phyloP scores from a whole-genome alignment of 331 rosid genomes.

The Quercus lobata region DNA sequence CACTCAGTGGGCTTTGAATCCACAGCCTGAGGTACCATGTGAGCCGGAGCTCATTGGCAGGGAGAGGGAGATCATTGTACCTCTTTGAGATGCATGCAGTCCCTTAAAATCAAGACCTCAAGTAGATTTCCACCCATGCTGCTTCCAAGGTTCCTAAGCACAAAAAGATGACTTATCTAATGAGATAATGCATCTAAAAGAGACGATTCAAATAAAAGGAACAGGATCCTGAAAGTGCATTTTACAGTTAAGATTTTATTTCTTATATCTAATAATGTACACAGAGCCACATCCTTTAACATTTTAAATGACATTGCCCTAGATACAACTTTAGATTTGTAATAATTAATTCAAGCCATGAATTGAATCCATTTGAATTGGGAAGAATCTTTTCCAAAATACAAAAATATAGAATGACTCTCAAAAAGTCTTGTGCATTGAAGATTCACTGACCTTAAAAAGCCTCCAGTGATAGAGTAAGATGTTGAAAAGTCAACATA shows the following conservation, averaged over 20 bases:
- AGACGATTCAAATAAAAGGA: neutral
- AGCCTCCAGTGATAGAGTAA: slow-evolving; percentile 88
- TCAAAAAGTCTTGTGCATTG: neutral
- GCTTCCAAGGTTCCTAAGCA: slow-evolving; percentile 77
- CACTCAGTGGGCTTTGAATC: no score
- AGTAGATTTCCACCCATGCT: slow-evolving; percentile 60
- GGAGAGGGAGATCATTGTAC: slow-evolving; percentile 28
- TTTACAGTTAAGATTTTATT: no score
- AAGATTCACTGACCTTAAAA: slow-evolving; percentile 62
- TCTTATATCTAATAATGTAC: no score
- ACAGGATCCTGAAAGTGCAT: no score
- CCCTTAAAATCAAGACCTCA: slow-evolving; percentile 89
- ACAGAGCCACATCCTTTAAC: no score
- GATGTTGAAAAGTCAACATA: slow-evolving; percentile 90
- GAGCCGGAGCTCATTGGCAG: no score
- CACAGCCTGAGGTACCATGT: no score
- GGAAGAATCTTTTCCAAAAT: no score
- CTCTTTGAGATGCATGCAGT: slow-evolving; percentile 99
- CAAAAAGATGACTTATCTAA: neutral
- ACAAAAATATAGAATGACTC: neutral
- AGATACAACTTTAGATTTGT: no score
- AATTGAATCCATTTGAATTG: no score
- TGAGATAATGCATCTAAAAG: neutral
- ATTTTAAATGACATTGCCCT: no score
- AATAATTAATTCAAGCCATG: no score